phyloP scores from a whole-genome alignment of 345 rosid genomes.

The Orychophragmus violaceus region DNA sequence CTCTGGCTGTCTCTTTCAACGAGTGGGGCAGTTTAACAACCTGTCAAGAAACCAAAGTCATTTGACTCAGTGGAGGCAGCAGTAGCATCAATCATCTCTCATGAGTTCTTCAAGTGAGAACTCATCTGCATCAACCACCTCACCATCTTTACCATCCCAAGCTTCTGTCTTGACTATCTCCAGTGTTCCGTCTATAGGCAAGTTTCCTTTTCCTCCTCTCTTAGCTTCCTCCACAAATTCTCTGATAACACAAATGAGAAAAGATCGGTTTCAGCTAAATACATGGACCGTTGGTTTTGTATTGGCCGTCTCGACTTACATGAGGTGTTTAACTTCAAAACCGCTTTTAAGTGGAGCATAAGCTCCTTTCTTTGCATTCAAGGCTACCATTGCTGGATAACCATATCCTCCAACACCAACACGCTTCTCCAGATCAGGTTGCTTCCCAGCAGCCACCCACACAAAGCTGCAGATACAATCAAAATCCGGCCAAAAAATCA shows the following conservation, averaged over 20 bases:
- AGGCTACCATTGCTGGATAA: slow-evolving; percentile 86
- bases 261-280: background rate
- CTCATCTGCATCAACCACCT: slow-evolving; percentile 76
- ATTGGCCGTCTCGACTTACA: slow-evolving; percentile 32
- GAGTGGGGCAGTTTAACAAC: background rate
- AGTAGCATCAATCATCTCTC: slow-evolving; percentile 42
- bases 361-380: slow-evolving; percentile 88
- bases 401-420: slow-evolving; percentile 97
- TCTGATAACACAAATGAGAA: slow-evolving; percentile 34
- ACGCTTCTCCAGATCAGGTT: slow-evolving; percentile 72
- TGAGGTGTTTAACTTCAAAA: slow-evolving; percentile 66
- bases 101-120: slow-evolving; percentile 92
- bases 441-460: slow-evolving; percentile 93
- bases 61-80: slow-evolving; percentile 35
- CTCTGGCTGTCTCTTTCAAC: background rate
- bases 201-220: slow-evolving; percentile 88
- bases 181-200: slow-evolving; percentile 55
- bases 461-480: slow-evolving; percentile 55
- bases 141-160: slow-evolving; percentile 94
- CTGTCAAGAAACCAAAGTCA: slow-evolving; percentile 23
- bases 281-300: background rate
- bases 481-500: background rate
- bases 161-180: slow-evolving; percentile 56
- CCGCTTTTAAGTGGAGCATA: slow-evolving; percentile 93
- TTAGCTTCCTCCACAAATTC: slow-evolving; percentile 87